Conservation (phyloP, 306 rosid genomes). For the Cajanus cajan region DNA sequence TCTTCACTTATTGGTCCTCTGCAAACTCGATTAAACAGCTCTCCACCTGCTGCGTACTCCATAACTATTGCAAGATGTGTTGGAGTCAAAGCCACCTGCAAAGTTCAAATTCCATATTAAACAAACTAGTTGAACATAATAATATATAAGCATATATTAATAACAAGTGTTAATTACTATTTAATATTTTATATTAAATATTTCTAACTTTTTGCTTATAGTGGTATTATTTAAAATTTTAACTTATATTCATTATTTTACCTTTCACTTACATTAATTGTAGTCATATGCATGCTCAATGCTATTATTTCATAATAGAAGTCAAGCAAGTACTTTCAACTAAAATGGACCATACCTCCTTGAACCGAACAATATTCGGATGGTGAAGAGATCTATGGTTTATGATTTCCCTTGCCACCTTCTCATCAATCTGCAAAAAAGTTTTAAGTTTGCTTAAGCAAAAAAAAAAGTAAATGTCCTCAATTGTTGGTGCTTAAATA, state of each 20-base stretch:
- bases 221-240: background rate
- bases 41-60: conserved; percentile 78
- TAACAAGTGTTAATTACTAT: background rate
- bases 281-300: background rate
- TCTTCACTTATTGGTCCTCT: conserved; percentile 50
- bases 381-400: conserved; percentile 65
- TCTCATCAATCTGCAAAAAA: conserved; percentile 47
- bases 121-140: background rate
- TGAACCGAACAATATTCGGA: conserved; percentile 58
- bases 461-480: background rate
- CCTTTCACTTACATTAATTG: background rate
- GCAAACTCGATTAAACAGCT: conserved; percentile 56
- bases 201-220: too few species aligned
- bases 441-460: background rate
- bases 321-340: background rate
- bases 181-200: too few species aligned
- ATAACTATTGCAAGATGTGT: conserved; percentile 68
- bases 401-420: conserved; percentile 56
- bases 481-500: background rate
- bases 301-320: background rate
- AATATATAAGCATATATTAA: too few species aligned
- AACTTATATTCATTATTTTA: background rate
- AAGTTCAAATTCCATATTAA: conserved; percentile 12
- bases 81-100: conserved; percentile 63
- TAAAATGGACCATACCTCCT: conserved; percentile 37